Evolutionary conservation across 1,284 basidiomycete species (phyloP).

Genomic region (Fistulina hepatica): DNA sequence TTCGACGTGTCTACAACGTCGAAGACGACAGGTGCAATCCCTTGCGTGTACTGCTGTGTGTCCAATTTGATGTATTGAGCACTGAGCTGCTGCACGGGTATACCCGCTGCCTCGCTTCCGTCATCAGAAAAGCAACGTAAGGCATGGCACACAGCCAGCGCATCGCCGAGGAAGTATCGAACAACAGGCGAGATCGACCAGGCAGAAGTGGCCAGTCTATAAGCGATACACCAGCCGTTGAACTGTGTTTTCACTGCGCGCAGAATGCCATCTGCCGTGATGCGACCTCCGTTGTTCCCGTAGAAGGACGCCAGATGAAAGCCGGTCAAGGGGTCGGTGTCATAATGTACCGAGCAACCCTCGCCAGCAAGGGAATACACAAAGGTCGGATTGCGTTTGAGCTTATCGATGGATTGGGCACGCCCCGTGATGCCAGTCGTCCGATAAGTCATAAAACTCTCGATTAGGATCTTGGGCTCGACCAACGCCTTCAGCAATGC

Average conservation of each 20-base stretch:
- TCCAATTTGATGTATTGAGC: constrained; percentile 25
- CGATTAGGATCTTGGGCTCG: constrained; percentile 13
- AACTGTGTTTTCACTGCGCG: constrained; percentile 25
- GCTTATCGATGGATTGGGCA: constrained; percentile 20
- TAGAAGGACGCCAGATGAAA: constrained; percentile 35
- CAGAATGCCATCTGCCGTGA: constrained; percentile 24
- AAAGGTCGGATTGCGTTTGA: constrained; percentile 36
- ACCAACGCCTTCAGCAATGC: constrained; percentile 19
- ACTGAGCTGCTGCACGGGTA: constrained; percentile 29
- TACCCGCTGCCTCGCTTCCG: constrained; percentile 16
- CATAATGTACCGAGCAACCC: constrained; percentile 33
- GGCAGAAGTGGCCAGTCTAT: constrained; percentile 1
- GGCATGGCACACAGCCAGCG: constrained; percentile 20
- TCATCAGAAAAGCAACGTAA: constrained; percentile 17
- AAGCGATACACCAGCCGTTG: constrained; percentile 13
- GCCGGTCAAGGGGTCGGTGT: constrained; percentile 29
- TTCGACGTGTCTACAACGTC: constrained; percentile 38
- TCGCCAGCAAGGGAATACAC: constrained; percentile 30
- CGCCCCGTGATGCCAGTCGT: constrained; percentile 27
- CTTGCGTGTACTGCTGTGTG: constrained; percentile 22
- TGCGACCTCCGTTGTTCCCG: constrained; percentile 19
- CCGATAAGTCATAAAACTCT: constrained; percentile 30
- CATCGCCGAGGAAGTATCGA: constrained; percentile 26
- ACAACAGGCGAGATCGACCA: constrained; percentile 17
- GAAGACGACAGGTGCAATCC: constrained; percentile 25